Percentiles rank a stretch among this genome's conserved stretches.
Conservation (phyloP, 371 early-diverging fungal species). For the Apophysomyces trapeziformis region DNA sequence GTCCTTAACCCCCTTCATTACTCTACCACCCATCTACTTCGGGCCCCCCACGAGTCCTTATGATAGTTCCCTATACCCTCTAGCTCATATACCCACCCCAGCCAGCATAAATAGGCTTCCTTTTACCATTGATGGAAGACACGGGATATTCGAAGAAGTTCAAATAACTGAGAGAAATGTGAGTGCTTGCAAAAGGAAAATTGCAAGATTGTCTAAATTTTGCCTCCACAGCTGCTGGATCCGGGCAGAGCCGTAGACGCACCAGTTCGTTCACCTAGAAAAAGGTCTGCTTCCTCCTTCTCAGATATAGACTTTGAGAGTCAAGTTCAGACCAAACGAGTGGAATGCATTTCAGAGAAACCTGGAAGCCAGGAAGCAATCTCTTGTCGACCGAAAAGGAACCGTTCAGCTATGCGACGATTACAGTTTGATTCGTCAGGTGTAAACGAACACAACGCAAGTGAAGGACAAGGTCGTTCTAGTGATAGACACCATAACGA, state of each 20-base stretch:
- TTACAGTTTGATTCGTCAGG: slow-evolving; percentile 1
- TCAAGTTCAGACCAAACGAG: neutral
- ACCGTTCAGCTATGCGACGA: neutral
- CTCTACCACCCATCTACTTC: neutral
- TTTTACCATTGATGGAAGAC: slow-evolving; percentile 15
- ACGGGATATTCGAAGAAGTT: slow-evolving; percentile 15
- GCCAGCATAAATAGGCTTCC: slow-evolving; percentile 7
- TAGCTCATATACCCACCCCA: slow-evolving; percentile 24
- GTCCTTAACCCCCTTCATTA: neutral
- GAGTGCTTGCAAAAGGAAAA: neutral
- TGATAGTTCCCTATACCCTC: slow-evolving; percentile 17
- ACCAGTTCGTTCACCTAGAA: slow-evolving; percentile 6
- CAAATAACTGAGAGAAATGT: neutral
- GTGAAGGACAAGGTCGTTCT: neutral
- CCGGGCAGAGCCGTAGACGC: slow-evolving; percentile 1
- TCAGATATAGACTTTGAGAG: neutral
- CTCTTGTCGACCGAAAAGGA: slow-evolving; percentile 2
- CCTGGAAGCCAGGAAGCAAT: neutral
- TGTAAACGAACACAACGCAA: neutral
- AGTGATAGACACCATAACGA: neutral
- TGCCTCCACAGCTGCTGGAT: neutral
- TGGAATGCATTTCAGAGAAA: neutral
- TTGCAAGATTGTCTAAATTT: neutral
- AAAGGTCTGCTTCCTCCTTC: neutral
- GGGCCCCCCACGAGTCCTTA: neutral